These are phyloP conservation scores for Isabelozyma pseudorhagii DNA, from an alignment of 805 yeast species.

Conservation along the genomic window DNA sequence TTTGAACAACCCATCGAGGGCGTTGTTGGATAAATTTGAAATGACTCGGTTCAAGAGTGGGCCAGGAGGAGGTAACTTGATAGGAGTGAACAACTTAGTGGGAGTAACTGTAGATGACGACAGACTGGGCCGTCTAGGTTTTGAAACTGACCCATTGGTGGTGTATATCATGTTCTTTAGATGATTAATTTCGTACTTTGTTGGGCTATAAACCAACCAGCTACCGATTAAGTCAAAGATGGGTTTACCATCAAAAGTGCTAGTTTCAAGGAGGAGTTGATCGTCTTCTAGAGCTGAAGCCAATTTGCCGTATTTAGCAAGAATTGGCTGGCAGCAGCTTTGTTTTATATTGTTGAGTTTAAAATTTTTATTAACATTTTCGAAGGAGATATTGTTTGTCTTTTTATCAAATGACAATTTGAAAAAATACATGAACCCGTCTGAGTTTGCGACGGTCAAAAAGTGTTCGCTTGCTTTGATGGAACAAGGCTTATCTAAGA, in stretches of 20 bases:
- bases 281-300: constrained; percentile 11
- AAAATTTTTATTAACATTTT: constrained; percentile 10
- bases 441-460: constrained; percentile 16
- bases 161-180: constrained; percentile 12
- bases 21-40: constrained; percentile 47
- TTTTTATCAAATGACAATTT: neutral
- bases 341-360: constrained; percentile 15
- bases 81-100: constrained; percentile 34
- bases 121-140: neutral
- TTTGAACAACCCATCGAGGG: constrained; percentile 49
- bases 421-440: constrained; percentile 20
- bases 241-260: constrained; percentile 32
- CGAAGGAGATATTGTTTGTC: neutral
- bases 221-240: constrained; percentile 48
- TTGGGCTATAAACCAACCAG: constrained; percentile 49
- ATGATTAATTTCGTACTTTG: constrained; percentile 31
- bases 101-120: neutral
- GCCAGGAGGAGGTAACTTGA: constrained; percentile 44
- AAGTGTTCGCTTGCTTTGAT: constrained; percentile 19
- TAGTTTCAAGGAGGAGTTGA: constrained; percentile 26
- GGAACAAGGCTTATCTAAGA: constrained; percentile 2
- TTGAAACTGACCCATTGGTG: neutral
- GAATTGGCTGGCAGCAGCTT: constrained; percentile 17
- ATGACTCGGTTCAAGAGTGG: constrained; percentile 48
- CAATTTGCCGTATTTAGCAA: constrained; percentile 6